Conservation (phyloP, 2,329 filamentous ascomycete species). For the Pseudocercospora macadamiae region DNA sequence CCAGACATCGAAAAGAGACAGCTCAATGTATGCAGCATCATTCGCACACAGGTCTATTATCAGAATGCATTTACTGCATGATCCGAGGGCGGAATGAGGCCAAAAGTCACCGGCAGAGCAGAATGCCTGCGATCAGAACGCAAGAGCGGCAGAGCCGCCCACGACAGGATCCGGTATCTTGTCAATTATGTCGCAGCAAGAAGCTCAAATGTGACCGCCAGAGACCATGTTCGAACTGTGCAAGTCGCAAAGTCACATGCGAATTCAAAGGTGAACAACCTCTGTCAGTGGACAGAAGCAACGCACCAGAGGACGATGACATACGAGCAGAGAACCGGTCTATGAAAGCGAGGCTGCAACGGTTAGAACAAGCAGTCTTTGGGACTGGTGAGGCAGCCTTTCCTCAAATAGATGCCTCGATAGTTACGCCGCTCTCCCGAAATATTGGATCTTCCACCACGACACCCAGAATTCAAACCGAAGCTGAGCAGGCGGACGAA, state of each 20-base stretch:
- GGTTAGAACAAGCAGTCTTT: constrained; percentile 27
- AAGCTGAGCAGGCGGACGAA: constrained; percentile 19
- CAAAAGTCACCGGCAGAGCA: neutral
- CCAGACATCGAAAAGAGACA: too few relatives aligned
- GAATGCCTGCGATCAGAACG: constrained; percentile 12
- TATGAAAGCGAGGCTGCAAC: constrained; percentile 23
- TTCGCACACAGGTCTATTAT: neutral
- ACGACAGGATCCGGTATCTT: constrained; percentile 34
- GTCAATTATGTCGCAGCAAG: constrained; percentile 24
- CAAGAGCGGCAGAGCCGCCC: constrained; percentile 12
- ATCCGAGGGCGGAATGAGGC: neutral
- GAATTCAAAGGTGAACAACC: constrained; percentile 18
- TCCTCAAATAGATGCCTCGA: neutral
- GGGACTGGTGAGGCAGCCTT: neutral
- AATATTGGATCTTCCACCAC: neutral
- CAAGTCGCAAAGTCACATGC: constrained; percentile 25
- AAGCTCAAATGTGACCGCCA: constrained; percentile 27
- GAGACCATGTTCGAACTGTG: constrained; percentile 32
- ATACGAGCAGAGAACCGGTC: constrained; percentile 24
- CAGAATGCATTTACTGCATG: neutral
- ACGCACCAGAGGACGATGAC: constrained; percentile 2
- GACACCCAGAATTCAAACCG: constrained; percentile 4
- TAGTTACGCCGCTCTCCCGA: neutral
- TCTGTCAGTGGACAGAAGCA: neutral
- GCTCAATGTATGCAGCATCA: neutral